These are phyloP conservation scores for Colletotrichum musae DNA, from an alignment of 2,329 filamentous ascomycete genomes.

Conservation along the genomic window DNA sequence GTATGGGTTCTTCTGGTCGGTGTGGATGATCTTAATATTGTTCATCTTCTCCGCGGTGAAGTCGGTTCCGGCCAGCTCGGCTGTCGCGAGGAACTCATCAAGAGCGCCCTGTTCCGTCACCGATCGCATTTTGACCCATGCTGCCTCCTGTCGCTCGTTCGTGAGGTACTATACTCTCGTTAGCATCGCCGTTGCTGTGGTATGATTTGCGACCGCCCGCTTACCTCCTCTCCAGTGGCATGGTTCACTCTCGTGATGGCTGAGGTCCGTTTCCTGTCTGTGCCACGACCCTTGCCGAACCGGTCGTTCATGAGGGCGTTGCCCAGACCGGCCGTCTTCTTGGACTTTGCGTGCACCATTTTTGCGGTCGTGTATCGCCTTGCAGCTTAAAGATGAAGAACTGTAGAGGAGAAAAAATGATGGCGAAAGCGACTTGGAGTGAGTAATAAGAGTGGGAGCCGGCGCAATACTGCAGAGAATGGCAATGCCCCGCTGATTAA, in stretches of 20 bases:
- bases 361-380: slow-evolving; percentile 46
- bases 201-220: slow-evolving; percentile 27
- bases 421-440: slow-evolving; percentile 28
- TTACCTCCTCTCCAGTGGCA: slow-evolving; percentile 81
- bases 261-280: slow-evolving; percentile 80
- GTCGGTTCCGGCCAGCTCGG: slow-evolving; percentile 96
- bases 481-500: slow-evolving; percentile 44
- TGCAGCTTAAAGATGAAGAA: slow-evolving; percentile 5
- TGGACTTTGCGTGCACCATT: slow-evolving; percentile 86
- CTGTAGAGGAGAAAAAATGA: slow-evolving; percentile 24
- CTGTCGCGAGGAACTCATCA: slow-evolving; percentile 96
- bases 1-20: slow-evolving; percentile 95
- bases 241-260: slow-evolving; percentile 79
- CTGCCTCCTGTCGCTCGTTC: slow-evolving; percentile 89
- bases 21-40: slow-evolving; percentile 98
- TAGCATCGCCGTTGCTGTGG: slow-evolving; percentile 33
- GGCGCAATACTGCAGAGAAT: slow-evolving; percentile 40
- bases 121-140: slow-evolving; percentile 99
- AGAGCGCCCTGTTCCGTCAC: slow-evolving; percentile 97
- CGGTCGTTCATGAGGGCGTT: slow-evolving; percentile 99
- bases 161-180: slow-evolving; percentile 79
- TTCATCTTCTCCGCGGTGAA: slow-evolving; percentile 99
- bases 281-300: slow-evolving; percentile 92
- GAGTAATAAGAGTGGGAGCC: slow-evolving; percentile 41
- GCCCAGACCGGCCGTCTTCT: slow-evolving; percentile 93